phyloP scores from a whole-genome alignment of 805 yeast species.

The Maudiozyma serrabonitensis region DNA sequence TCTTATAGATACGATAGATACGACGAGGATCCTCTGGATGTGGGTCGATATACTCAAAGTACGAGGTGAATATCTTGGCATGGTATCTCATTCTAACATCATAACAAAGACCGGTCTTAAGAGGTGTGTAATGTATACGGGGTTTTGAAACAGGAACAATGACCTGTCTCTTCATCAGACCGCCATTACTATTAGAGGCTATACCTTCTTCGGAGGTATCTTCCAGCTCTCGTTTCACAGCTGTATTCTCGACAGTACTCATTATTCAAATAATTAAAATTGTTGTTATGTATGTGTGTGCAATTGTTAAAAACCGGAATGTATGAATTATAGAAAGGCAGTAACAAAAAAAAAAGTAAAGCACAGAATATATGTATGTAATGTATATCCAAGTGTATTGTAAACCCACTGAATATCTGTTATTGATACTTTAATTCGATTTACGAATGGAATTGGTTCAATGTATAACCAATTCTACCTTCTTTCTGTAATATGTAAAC shows the following conservation, averaged over 20 bases:
- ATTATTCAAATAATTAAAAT: neutral
- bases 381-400: no score
- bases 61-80: slow-evolving; percentile 85
- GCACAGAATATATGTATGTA: no score
- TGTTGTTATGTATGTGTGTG: neutral
- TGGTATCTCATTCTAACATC: slow-evolving; percentile 97
- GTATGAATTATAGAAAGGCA: no score
- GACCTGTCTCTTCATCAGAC: slow-evolving; percentile 25
- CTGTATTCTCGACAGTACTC: slow-evolving; percentile 1
- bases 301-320: no score
- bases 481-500: neutral
- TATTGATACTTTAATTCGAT: no score
- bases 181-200: neutral
- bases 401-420: no score
- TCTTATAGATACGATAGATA: slow-evolving; percentile 86
- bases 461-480: neutral
- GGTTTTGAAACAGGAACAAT: slow-evolving; percentile 56
- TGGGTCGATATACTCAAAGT: slow-evolving; percentile 91
- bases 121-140: slow-evolving; percentile 56
- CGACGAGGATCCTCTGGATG: slow-evolving; percentile 99
- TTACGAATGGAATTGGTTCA: no score
- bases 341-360: no score
- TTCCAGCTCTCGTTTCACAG: neutral
- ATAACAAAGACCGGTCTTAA: slow-evolving; percentile 89
- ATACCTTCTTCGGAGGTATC: neutral